Evolutionary conservation across 805 yeast species (phyloP).

Genomic region (Teunomyces pallodes): DNA sequence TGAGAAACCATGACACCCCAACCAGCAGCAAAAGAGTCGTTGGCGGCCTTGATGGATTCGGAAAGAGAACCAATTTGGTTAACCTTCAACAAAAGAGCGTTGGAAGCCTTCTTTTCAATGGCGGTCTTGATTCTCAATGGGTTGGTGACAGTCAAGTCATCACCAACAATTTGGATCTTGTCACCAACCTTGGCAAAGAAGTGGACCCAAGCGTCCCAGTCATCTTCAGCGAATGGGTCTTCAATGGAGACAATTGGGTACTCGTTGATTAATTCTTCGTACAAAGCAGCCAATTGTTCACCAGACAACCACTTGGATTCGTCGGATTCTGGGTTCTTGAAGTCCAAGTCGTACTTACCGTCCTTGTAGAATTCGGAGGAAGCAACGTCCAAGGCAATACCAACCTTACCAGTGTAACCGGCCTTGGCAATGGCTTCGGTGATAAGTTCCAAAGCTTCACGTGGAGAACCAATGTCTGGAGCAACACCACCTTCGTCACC

Average conservation of each 20-base stretch:
- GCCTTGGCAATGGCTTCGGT: conserved; percentile 85
- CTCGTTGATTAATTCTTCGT: conserved; percentile 73
- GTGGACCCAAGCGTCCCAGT: conserved; percentile 97
- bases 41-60: conserved; percentile 96
- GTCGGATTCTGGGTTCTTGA: conserved; percentile 96
- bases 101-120: conserved; percentile 93
- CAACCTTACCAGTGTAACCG: conserved; percentile 91
- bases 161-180: conserved; percentile 89
- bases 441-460: conserved; percentile 95
- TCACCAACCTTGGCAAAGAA: conserved; percentile 69
- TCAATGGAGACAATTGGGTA: conserved; percentile 98
- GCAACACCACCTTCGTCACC: conserved; percentile 99
- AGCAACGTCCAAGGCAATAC: conserved; percentile 94
- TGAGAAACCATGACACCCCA: conserved; percentile 99
- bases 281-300: conserved; percentile 79
- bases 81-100: conserved; percentile 93
- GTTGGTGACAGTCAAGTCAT: conserved; percentile 98
- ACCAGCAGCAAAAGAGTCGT: conserved; percentile 90
- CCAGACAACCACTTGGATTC: conserved; percentile 88
- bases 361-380: conserved; percentile 97
- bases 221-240: conserved; percentile 99
- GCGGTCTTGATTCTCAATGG: conserved; percentile 92
- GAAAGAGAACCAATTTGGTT: conserved; percentile 97
- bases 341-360: conserved; percentile 96
- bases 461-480: conserved; percentile 92